Evolutionary conservation across 768 basidiomycete species (phyloP).

Genomic region (Tricholoma bakamatsutake): DNA sequence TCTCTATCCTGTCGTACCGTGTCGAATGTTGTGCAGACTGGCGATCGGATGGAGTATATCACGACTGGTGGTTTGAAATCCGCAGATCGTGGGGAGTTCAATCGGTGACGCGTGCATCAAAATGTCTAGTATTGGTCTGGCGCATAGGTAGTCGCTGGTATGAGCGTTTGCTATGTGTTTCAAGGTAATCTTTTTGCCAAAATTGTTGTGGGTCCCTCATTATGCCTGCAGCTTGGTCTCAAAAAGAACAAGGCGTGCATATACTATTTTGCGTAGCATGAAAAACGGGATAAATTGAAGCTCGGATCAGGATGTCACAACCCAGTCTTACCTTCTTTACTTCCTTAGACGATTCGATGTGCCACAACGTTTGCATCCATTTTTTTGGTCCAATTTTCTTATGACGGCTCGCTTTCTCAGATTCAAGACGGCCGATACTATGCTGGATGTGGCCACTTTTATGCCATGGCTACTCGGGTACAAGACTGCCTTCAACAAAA

Average conservation of each 20-base stretch:
- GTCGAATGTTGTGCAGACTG: not conserved
- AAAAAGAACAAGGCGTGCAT: slow-evolving; percentile 37
- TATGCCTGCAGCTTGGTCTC: slow-evolving; percentile 22
- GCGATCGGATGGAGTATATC: not conserved
- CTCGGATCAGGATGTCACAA: not conserved
- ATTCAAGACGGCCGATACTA: slow-evolving; percentile 74
- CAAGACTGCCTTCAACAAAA: slow-evolving; percentile 60
- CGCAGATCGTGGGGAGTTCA: not conserved
- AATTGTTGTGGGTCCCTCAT: slow-evolving; percentile 8
- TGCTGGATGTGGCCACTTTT: slow-evolving; percentile 65
- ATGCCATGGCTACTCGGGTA: slow-evolving; percentile 60
- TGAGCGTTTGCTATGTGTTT: not conserved
- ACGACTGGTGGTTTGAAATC: not conserved
- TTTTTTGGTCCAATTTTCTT: not conserved
- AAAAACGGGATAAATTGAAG: slow-evolving; percentile 12
- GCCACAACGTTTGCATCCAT: slow-evolving; percentile 56
- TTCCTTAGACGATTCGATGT: slow-evolving; percentile 39
- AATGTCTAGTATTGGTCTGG: not conserved
- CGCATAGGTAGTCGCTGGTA: not conserved
- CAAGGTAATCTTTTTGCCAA: not conserved
- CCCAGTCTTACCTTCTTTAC: not conserved
- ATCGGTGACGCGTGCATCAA: not conserved
- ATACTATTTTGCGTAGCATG: slow-evolving; percentile 22
- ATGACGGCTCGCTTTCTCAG: slow-evolving; percentile 27
- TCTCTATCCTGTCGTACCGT: not conserved